Conservation (phyloP, 2,329 filamentous ascomycete genomes). For the Paracamarosporium sp. region DNA sequence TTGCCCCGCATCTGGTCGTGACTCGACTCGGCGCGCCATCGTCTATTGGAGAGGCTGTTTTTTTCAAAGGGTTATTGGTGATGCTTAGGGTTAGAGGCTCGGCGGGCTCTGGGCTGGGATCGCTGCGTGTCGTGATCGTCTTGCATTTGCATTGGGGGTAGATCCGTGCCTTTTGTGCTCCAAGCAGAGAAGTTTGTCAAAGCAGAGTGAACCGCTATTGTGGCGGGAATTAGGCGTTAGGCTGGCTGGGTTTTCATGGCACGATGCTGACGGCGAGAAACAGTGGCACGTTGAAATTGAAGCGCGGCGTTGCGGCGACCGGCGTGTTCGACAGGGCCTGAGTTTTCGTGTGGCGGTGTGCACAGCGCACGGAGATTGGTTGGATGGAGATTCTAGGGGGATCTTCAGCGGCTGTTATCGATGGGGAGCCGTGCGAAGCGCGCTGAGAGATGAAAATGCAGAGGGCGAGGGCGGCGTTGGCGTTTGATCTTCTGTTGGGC, state of each 20-base stretch:
- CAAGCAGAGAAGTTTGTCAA: neutral
- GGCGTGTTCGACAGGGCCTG: slow-evolving; percentile 10
- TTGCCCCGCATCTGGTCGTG: slow-evolving; percentile 7
- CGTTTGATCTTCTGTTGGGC: slow-evolving; percentile 4
- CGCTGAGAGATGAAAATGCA: slow-evolving; percentile 8
- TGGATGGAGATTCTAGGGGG: slow-evolving; percentile 14
- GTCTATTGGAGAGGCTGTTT: slow-evolving; percentile 11
- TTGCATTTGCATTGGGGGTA: no score
- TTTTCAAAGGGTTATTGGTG: no score
- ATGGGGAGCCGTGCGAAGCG: slow-evolving; percentile 14
- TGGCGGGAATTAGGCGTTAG: neutral
- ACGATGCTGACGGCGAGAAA: no score
- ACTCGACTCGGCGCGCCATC: slow-evolving; percentile 9
- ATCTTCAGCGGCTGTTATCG: slow-evolving; percentile 22
- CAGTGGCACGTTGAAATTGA: neutral
- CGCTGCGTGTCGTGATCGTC: no score
- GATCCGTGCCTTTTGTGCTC: no score
- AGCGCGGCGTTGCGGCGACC: slow-evolving; percentile 8
- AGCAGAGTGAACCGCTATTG: neutral
- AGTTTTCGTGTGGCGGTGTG: slow-evolving; percentile 22
- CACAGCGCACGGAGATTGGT: slow-evolving; percentile 20
- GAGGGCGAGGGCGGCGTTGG: neutral
- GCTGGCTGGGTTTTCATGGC: no score
- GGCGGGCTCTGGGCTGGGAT: no score
- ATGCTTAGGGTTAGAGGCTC: neutral